Evolutionary conservation across 2,329 filamentous ascomycete species (phyloP), one percentile per base, ranked within the genome.

Genomic region (Claviceps purpurea): DNA sequence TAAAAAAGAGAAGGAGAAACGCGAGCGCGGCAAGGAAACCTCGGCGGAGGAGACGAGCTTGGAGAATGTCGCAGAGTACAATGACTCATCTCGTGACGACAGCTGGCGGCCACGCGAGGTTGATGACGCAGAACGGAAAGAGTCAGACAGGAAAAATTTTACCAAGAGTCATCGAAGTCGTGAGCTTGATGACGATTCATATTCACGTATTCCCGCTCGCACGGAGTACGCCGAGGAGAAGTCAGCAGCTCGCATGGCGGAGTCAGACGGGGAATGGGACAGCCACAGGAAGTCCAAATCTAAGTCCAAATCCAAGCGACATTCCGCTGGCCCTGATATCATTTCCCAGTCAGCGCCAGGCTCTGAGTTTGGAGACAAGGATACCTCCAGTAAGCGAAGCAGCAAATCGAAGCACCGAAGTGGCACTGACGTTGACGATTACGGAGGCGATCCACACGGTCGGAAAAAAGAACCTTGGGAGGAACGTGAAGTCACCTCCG

Each of bases 401-500:
- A 70, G 64, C 57, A 70, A 68, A 56, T 66, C 66, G 6, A 71
- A 68, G 60, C 64, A 64, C 50, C 64, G 61, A 53, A 69, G 66
- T 50, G 62, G 59, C 50, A 55, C 57, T 51, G 70, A 64, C 51
- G 66, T 58, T 55, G 65, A 59, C 13, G 58, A 61, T 10, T 50
- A 58, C 22, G 63, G 67, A 54, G 64, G 67, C 48, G 65, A 72
- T 50, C 67, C 68, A 30, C 64, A 69, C 37, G 66, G 73, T 61
- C 65, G 64, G 56, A 65, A 61, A 45, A 64, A 62, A 3, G 68
- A 69, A n/a, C 62, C 59, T 2, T 71, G 68, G 51, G 67, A 73
- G 26, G 70, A 75, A 52, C 69, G 69, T n/a, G 73, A 76, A 42
- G 68, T 72, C 20, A 70, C 67, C 54, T 78, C 75, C 37, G 68